Conservation (phyloP, 106 monocot genomes). For the Apostasia shenzhenica region DNA sequence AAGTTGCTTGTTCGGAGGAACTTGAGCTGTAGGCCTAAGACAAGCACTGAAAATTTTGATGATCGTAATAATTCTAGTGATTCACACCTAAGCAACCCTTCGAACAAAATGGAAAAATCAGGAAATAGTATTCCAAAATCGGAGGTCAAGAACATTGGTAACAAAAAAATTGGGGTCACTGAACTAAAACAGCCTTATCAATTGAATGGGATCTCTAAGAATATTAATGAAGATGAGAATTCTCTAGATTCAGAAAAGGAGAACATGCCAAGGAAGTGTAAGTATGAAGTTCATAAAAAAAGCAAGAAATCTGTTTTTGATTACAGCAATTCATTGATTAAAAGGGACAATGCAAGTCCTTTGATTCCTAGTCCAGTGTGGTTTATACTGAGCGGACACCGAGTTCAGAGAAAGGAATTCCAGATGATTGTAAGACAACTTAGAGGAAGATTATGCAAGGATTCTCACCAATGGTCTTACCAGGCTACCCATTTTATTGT, state of each 20-base stretch:
- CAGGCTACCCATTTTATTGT: conserved; percentile 91
- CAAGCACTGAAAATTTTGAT: conserved; percentile 1
- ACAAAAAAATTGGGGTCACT: background rate
- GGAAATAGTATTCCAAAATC: conserved; percentile 1
- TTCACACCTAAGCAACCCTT: conserved; percentile 7
- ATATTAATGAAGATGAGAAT: conserved; percentile 7
- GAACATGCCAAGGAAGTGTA: conserved; percentile 28
- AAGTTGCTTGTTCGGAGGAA: conserved; percentile 48
- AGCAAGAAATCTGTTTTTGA: too few species aligned
- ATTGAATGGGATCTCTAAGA: conserved; percentile 8
- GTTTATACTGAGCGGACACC: conserved; percentile 84
- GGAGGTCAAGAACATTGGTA: background rate
- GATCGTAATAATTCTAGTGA: conserved; percentile 2
- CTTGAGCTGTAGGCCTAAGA: conserved; percentile 15
- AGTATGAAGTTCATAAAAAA: too few species aligned
- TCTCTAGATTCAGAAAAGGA: conserved; percentile 61
- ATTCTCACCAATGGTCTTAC: conserved; percentile 88
- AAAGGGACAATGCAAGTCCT: background rate
- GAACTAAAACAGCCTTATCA: conserved; percentile 1
- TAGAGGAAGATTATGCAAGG: conserved; percentile 65
- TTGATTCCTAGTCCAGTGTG: conserved; percentile 24
- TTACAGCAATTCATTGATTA: background rate
- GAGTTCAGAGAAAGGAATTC: conserved; percentile 76
- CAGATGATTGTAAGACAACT: conserved; percentile 39
- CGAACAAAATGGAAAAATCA: conserved; percentile 7